Evolutionary conservation across 345 rosid species (phyloP), one percentile per base, ranked within the genome.

Genomic region (Isatis tinctoria): DNA sequence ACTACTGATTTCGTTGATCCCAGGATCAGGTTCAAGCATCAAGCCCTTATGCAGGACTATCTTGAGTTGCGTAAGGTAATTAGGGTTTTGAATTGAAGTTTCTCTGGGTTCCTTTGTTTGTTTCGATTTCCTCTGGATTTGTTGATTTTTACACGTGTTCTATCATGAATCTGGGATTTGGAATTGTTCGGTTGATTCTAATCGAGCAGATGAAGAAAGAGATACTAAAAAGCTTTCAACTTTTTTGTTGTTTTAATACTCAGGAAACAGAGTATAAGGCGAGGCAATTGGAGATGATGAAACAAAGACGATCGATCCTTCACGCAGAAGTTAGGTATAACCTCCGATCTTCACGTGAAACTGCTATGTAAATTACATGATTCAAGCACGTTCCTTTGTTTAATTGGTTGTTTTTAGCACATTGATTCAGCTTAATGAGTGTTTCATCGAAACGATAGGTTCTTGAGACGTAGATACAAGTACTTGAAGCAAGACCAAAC

Each of bases 301-400:
- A 84, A 73, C 85, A 83, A 69, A 84, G 70, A 40, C 81, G 78
- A 74, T 26, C 67, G 80, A 81, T 62, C 22, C 83, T 92, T 10
- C 17, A 62, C 36, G 89, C 87, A 51, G 97, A 95, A 92, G 92
- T 95, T 64, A 74, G 86, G 99, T 94, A 88, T 76, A 37, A 30
- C 52, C 45, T 75, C 58, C 6, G 8, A 37, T 51, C 64, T 47
- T 72, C 40, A 4, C 35, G 9, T 62, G 3, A 43, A 58, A 35
- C 40, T 74, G 4, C 17, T 22, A 3, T 13, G 6, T 43, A 17
- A 44, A 24, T 48, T 17, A 52, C 45, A 49, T 49, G 35, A 52
- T 65, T 22, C 20, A 56, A 74, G 13, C 39, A 53, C 35, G 4
- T 17, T 17, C 47, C 28, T 11, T 37, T 6, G 30, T 65, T 7